Conservation (phyloP, 495 filamentous ascomycete species). For the Penicillium arizonense region DNA sequence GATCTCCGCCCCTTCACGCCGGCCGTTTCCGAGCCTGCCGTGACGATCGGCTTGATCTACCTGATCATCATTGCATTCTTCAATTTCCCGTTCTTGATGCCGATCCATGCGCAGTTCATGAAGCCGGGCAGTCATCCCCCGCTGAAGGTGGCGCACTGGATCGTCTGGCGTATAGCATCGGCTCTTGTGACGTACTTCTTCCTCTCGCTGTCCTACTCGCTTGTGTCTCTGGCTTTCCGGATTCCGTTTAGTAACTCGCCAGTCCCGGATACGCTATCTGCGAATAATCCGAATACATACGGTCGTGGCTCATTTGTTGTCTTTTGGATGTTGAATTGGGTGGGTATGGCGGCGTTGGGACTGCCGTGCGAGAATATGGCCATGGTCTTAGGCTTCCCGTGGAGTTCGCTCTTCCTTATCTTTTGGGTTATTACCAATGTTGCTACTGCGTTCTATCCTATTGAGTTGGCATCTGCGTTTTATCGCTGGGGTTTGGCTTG, state of each 20-base stretch:
- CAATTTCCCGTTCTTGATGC: slow-evolving; percentile 68
- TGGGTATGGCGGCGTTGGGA: slow-evolving; percentile 67
- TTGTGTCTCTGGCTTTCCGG: slow-evolving; percentile 64
- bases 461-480: slow-evolving; percentile 58
- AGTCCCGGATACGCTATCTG: slow-evolving; percentile 42
- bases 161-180: slow-evolving; percentile 60
- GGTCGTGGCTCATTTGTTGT: slow-evolving; percentile 60
- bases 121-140: slow-evolving; percentile 53
- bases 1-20: slow-evolving; percentile 65
- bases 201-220: slow-evolving; percentile 64
- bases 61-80: slow-evolving; percentile 74
- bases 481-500: slow-evolving; percentile 71
- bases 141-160: slow-evolving; percentile 57
- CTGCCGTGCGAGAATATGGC: slow-evolving; percentile 71
- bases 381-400: slow-evolving; percentile 66
- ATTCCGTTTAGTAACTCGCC: slow-evolving; percentile 56
- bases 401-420: slow-evolving; percentile 68
- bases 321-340: slow-evolving; percentile 75
- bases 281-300: slow-evolving; percentile 55
- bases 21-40: slow-evolving; percentile 53
- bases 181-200: slow-evolving; percentile 64
- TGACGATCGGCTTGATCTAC: slow-evolving; percentile 68
- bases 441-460: slow-evolving; percentile 59
- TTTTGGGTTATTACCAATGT: slow-evolving; percentile 79
- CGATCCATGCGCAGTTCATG: slow-evolving; percentile 60